Conservation (phyloP, 75 land plant species). For the Isoetes taiwanensis region DNA sequence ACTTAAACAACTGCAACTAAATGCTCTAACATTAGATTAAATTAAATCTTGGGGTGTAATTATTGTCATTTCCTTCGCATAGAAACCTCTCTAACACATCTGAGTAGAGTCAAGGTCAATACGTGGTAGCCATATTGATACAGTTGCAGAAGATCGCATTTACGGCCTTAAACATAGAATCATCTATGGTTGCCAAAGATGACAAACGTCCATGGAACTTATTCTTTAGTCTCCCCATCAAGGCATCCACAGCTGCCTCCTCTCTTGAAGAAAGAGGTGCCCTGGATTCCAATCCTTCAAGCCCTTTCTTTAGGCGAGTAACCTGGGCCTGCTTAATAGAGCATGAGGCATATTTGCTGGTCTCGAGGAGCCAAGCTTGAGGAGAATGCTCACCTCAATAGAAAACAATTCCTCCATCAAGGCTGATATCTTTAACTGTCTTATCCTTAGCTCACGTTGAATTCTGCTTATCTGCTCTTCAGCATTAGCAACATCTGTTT, state of each 20-base stretch:
- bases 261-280: neutral
- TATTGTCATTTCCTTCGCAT: neutral
- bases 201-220: slow-evolving; percentile 8
- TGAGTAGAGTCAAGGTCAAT: neutral
- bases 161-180: neutral
- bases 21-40: too few species aligned
- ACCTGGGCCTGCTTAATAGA: neutral
- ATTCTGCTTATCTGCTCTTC: neutral
- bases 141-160: neutral
- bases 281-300: neutral
- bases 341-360: too few species aligned
- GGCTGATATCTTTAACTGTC: neutral
- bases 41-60: neutral
- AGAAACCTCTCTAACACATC: neutral
- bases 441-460: neutral
- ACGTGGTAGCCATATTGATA: slow-evolving; percentile 7
- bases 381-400: slow-evolving; percentile 3
- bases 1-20: neutral
- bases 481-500: neutral
- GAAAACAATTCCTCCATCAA: neutral
- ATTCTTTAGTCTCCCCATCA: neutral
- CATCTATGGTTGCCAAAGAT: neutral
- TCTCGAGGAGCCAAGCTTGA: too few species aligned
- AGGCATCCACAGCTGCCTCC: neutral
- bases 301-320: neutral